Percentiles rank a stretch among this genome's conserved stretches.
These are phyloP conservation scores for Scedosporium minutisporum DNA, from an alignment of 2,329 filamentous ascomycete genomes.

Conservation along the genomic window DNA sequence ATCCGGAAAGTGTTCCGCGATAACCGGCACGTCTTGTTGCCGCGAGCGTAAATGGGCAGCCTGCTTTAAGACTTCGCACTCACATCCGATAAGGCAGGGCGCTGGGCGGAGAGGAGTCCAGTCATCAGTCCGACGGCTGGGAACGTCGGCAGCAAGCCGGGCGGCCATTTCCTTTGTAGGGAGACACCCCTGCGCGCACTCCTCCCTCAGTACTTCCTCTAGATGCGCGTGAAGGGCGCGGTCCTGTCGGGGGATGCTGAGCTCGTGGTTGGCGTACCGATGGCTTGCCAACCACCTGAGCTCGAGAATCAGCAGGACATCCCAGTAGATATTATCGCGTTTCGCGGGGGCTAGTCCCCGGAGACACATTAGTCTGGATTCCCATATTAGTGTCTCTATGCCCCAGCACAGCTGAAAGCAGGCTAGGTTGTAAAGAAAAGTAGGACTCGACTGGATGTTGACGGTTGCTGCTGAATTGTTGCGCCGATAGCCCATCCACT, in stretches of 20 bases:
- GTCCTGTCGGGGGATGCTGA: not conserved
- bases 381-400: slow-evolving; percentile 4
- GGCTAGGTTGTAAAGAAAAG: not conserved
- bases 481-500: not conserved
- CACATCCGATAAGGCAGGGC: too few species aligned
- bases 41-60: too few species aligned
- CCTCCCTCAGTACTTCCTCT: not conserved
- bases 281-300: not conserved
- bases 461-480: not conserved
- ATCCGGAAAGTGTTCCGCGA: too few species aligned
- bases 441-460: not conserved
- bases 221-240: not conserved
- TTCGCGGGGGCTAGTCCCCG: not conserved
- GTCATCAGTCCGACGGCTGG: not conserved
- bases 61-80: too few species aligned
- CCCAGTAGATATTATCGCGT: not conserved
- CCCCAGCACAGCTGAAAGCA: not conserved
- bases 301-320: not conserved
- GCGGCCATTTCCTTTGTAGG: not conserved
- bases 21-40: too few species aligned
- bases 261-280: not conserved
- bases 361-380: slow-evolving; percentile 12
- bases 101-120: too few species aligned
- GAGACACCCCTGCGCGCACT: not conserved
- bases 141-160: not conserved